Base-by-base conservation (phyloP, 352 stramenopile species). In the Pilasporangium apinafurcum region DNA sequence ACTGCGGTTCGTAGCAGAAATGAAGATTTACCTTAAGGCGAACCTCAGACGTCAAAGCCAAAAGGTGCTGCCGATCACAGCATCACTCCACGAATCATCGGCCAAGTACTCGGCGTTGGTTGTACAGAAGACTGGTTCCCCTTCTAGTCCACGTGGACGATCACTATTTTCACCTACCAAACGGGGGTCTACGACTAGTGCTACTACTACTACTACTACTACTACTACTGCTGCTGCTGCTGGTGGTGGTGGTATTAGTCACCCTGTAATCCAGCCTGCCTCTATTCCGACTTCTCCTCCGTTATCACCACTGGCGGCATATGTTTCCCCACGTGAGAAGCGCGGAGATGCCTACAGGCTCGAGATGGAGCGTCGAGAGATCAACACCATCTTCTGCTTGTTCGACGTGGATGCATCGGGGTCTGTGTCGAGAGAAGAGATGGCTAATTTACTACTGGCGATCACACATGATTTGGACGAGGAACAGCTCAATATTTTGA, bases 1-100 rank as follows among this genome's bases (percentile, higher is more conserved):
- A 5, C 58, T 89, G n/a, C 76, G 73, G 2, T 89, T 86, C 24
- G 57, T 89, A 3, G 76, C 76, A 7, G 76, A 89, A 48, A 85
- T 86, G 70, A 89, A 89, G 53, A 70, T 89, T 20, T 83, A 89
- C 36, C 51, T 89, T 18, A 58, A 51, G 6, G 76, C 86, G 50
- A 79, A 60, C 26, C 65, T 67, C 21, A 62, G 56, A n/a, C 62
- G 51, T 10, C 20, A n/a, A 14, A 59, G 54, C 10, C 27, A 52
- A 3, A 13, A 37, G 5, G 28, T 38, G 13, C 37, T 67, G n/a
- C 61, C 61, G 21, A 71, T 68, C 50, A 68, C 57, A 0, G 61
- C 61, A n/a, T 52, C 56, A 13, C 57, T 71, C 13, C 61, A 65
- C 31, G 45, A 64, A 29, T 51, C 61, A 5, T 68, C 56, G 14